Base-by-base conservation (phyloP, 2,329 filamentous ascomycete genomes). In the Rhinocladiella similis region DNA sequence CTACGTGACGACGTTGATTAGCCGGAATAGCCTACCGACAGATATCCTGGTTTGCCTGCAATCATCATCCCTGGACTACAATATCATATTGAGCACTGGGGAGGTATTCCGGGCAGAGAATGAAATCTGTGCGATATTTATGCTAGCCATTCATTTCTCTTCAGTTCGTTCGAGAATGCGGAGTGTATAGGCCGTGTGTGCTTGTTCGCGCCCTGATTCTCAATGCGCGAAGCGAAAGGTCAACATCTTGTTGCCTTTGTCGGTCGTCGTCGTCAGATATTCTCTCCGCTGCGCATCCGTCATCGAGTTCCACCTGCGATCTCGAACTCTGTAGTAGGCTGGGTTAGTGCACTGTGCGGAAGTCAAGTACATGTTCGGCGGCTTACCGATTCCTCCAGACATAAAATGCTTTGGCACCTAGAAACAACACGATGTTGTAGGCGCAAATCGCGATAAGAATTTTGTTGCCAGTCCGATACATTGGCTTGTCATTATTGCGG, bases 401-500 rank as follows among this genome's bases (percentile, higher is more conserved):
- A 51, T 75, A 76, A 61, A 75, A 76, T 5, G 63, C 56, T 51
- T 74, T 75, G 16, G 70, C 68, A 2, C 69, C 72, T 29, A 84
- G 22, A 46, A 85, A 84, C 0, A 78, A 63, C 0, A 77, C 67
- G 7, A 84, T 64, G 18, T 77, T 76, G 25, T 82, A 74, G 0
- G 73, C 74, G 2, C 78, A 71, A 47, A 86, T 74, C 1, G 73
- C 78, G 20, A 86, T 77, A 47, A 84, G 74, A 2, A 84, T 78
- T 20, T 74, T 80, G 69, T 86, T 86, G 7, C 83, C 83, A 3
- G 65, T 75, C 56, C 81, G 79, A 66, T 84, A 86, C 63, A 80
- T 79, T 0, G 83, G 82, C 5, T 74, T 73, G 54, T 85, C 83
- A 54, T 77, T 73, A 1, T 67, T 64, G 29, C 79, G 73, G 60